These are phyloP conservation scores for Hyaloperonospora brassicae DNA, from an alignment of 352 stramenopile species.

Conservation along the genomic window DNA sequence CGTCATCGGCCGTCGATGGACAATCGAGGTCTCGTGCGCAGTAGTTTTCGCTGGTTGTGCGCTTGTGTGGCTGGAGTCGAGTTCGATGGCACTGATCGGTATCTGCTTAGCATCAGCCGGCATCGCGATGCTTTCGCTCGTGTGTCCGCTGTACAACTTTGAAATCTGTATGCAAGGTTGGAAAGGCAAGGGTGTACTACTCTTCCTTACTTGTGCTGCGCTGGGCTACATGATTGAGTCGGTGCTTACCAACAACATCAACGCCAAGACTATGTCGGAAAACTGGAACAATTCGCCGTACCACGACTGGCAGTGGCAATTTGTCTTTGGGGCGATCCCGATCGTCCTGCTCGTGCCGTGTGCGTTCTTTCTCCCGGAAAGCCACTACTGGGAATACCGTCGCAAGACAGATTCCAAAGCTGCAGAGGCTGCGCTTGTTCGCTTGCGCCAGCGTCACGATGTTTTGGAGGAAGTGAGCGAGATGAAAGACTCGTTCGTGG, in stretches of 20 bases:
- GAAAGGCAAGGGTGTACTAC: conserved; percentile 82
- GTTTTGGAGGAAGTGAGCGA: conserved; percentile 69
- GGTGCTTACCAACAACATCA: conserved; percentile 60
- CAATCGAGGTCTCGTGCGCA: conserved; percentile 49
- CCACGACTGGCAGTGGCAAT: conserved; percentile 75
- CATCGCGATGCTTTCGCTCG: conserved; percentile 72
- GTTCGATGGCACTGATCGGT: conserved; percentile 55
- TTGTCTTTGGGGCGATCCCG: conserved; percentile 68
- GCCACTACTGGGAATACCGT: conserved; percentile 71
- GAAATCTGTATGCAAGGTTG: conserved; percentile 82
- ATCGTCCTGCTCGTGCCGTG: conserved; percentile 49
- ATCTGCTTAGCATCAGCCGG: conserved; percentile 59
- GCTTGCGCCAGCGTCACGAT: conserved; percentile 77
- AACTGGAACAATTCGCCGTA: conserved; percentile 61
- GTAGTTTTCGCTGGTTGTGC: conserved; percentile 56
- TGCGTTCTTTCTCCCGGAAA: conserved; percentile 65
- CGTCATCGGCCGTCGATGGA: conserved; percentile 51
- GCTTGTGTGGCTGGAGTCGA: conserved; percentile 63
- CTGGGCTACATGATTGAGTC: conserved; percentile 76
- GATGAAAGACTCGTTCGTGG: conserved; percentile 53
- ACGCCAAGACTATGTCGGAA: conserved; percentile 53
- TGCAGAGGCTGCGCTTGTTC: conserved; percentile 53
- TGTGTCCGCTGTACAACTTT: conserved; percentile 79
- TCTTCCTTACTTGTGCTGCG: conserved; percentile 64
- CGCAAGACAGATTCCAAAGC: conserved; percentile 51